Base-by-base conservation (phyloP, 441 rosid species). In the Eruca vesicaria region DNA sequence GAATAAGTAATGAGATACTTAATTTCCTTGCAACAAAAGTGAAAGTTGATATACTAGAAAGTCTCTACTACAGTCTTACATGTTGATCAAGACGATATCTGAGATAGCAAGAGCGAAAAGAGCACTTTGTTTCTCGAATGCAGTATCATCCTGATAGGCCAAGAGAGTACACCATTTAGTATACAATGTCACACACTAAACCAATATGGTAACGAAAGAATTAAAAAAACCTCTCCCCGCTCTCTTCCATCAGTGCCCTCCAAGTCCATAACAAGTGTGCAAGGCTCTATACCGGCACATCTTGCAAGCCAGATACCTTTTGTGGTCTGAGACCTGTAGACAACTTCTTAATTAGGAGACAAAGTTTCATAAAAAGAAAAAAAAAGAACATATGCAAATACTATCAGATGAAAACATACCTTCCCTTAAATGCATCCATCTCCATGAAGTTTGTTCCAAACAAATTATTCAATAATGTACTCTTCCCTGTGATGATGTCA, bases 221-320 rank as follows among this genome's bases (percentile, higher is more conserved):
- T n/a, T n/a, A 62, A 45, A 21, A 16, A 19, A 73, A 96, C 97
- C 98, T 96, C 99, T 84, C 99, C 99, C 28, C 97, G 88, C 83
- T 96, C 98, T 76, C 98, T 88, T 78, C 99, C 99, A 84, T 96
- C 98, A 3, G 97, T 92, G 21, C 99, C 99, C 86, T 96, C 99
- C 81, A 96, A 89, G 64, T 96, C 99, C 98, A 96, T 96, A 69
- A 92, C 93, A 32, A 96, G 82, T 4, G 99, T 96, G 74, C 91
- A 90, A 38, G 99, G 98, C 80, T 94, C 98, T 72, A 96, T 88
- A 59, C 90, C 98, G 15, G 86, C 86, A 81, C 91, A 95, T 82
- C 77, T 89, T 62, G 98, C 98, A 69, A 92, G 19, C 99, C 99
- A 96, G 57, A 94, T 92, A 75, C 99, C 98, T 81, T 94, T 96